phyloP scores from a whole-genome alignment of 1,284 basidiomycete species.

The Cryptococcus wingfieldii region DNA sequence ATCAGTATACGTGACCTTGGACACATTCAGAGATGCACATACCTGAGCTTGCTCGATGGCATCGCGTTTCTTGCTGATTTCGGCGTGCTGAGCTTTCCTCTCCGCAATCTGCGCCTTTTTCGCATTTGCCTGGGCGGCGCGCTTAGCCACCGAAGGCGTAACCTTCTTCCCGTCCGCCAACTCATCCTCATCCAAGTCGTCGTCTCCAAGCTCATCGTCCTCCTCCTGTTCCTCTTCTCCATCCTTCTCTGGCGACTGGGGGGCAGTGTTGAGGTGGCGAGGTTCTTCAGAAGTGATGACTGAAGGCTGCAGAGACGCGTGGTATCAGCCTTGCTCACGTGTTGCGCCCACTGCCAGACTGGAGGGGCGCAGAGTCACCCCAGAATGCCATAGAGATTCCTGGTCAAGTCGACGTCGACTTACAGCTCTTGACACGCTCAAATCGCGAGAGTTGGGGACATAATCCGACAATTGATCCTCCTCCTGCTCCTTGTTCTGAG shows the following conservation, averaged over 20 bases:
- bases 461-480: slow-evolving; percentile 48
- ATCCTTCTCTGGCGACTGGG: slow-evolving; percentile 27
- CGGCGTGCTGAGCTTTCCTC: slow-evolving; percentile 40
- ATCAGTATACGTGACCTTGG: too few relatives aligned
- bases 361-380: background rate
- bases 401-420: slow-evolving; percentile 10
- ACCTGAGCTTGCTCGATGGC: slow-evolving; percentile 48
- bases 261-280: slow-evolving; percentile 40
- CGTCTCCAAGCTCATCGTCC: slow-evolving; percentile 33
- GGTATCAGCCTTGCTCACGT: background rate
- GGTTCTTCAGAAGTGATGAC: slow-evolving; percentile 35
- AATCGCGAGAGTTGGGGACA: slow-evolving; percentile 42
- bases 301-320: slow-evolving; percentile 28
- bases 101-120: slow-evolving; percentile 40
- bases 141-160: slow-evolving; percentile 34
- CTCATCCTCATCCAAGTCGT: slow-evolving; percentile 36
- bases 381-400: background rate
- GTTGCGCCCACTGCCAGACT: background rate
- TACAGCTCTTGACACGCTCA: slow-evolving; percentile 46
- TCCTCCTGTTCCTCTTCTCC: slow-evolving; percentile 26
- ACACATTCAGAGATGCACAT: slow-evolving; percentile 1
- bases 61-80: slow-evolving; percentile 40
- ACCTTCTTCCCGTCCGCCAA: slow-evolving; percentile 18
- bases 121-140: slow-evolving; percentile 27
- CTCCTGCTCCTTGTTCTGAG: slow-evolving; percentile 20